Evolutionary conservation across 169 alveolate genomes (phyloP).

Genomic region (Cryptosporidium sp.): DNA sequence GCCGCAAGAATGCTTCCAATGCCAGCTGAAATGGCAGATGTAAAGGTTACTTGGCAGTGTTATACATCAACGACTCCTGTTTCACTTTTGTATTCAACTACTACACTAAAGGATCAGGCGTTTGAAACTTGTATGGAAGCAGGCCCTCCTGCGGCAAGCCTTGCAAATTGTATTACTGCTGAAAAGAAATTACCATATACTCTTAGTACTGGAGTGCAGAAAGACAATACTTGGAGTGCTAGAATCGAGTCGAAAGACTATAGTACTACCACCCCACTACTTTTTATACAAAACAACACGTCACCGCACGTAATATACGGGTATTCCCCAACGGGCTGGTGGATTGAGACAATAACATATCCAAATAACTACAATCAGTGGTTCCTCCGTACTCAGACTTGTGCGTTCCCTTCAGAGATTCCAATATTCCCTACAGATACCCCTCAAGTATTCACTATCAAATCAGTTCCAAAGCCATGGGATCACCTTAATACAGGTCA

Average conservation of each 20-base stretch:
- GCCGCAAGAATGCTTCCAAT: conserved; percentile 71
- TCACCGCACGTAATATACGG: conserved; percentile 62
- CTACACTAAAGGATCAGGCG: conserved; percentile 62
- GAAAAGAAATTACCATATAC: conserved; percentile 45
- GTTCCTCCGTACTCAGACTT: conserved; percentile 66
- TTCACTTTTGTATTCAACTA: conserved; percentile 43
- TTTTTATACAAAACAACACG: conserved; percentile 66
- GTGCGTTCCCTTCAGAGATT: conserved; percentile 44
- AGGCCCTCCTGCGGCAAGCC: background rate
- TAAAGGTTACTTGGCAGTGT: conserved; percentile 53
- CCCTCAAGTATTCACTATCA: conserved; percentile 44
- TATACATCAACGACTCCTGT: conserved; percentile 65
- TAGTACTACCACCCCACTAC: conserved; percentile 26
- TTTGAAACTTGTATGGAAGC: conserved; percentile 49
- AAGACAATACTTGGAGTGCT: conserved; percentile 25
- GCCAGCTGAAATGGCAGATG: conserved; percentile 64
- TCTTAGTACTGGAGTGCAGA: background rate
- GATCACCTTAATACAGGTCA: conserved; percentile 57
- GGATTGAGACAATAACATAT: conserved; percentile 60
- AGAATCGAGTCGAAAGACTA: conserved; percentile 23
- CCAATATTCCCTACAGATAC: conserved; percentile 66
- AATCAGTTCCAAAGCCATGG: conserved; percentile 55
- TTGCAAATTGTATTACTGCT: conserved; percentile 39
- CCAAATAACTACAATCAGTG: conserved; percentile 71
- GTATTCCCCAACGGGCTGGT: conserved; percentile 70